Evolutionary conservation across 2,329 filamentous ascomycete species (phyloP).

Genomic region (Tympanopsis confertula): DNA sequence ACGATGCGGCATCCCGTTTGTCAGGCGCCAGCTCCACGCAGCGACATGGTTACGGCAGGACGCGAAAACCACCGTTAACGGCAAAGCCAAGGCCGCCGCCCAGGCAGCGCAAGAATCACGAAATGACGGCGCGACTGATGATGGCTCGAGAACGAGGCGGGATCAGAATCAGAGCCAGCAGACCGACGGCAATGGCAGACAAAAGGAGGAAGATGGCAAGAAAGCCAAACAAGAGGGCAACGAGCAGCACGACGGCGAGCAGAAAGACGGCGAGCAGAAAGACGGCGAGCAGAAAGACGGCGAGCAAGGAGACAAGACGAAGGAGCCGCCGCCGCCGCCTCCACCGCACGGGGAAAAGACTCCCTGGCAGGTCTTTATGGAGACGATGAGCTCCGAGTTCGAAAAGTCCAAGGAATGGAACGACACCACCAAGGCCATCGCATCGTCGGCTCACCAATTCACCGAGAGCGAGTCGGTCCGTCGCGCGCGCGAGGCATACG

Average conservation of each 20-base stretch:
- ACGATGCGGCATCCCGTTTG: background rate
- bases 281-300: conserved; percentile 27
- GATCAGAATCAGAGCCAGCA: background rate
- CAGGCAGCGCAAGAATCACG: no score
- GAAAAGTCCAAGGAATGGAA: conserved; percentile 99
- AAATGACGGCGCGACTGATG: no score
- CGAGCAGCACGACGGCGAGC: conserved; percentile 31
- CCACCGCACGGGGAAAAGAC: conserved; percentile 96
- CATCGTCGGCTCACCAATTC: conserved; percentile 79
- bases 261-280: conserved; percentile 29
- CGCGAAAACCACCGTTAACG: background rate
- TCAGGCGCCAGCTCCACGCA: background rate
- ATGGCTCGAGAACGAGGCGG: no score
- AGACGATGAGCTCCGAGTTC: conserved; percentile 89
- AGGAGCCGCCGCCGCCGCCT: conserved; percentile 66
- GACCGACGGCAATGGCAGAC: conserved; percentile 4
- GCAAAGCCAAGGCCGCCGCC: no score
- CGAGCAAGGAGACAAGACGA: conserved; percentile 38
- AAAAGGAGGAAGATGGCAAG: conserved; percentile 17
- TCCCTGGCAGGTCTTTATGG: conserved; percentile 96
- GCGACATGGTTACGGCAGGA: background rate
- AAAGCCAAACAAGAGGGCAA: conserved; percentile 26
- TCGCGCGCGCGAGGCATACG: conserved; percentile 74
- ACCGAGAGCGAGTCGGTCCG: conserved; percentile 89
- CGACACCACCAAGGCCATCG: conserved; percentile 89